These are phyloP conservation scores for Turnera subulata DNA, from an alignment of 345 rosid species.

Conservation along the genomic window DNA sequence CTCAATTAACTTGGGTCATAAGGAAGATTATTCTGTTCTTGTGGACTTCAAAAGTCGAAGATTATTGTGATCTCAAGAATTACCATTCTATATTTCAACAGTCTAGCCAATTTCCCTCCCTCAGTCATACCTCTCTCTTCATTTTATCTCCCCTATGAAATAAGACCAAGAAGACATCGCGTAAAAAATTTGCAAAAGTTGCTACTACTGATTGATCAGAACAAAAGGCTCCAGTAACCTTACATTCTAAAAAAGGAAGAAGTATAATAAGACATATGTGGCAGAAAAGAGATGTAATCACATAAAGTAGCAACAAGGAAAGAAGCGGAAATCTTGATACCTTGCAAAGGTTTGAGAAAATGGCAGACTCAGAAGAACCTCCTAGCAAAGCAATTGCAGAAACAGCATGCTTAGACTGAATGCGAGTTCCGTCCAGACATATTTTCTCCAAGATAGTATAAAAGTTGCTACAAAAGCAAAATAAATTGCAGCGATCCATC, in stretches of 20 bases:
- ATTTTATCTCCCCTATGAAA: too few species aligned
- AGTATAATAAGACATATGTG: not conserved
- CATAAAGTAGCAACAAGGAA: constrained; percentile 2
- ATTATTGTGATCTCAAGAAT: too few species aligned
- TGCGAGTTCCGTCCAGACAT: constrained; percentile 77
- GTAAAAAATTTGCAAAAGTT: too few species aligned
- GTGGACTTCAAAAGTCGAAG: too few species aligned
- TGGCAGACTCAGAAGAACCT: constrained; percentile 37
- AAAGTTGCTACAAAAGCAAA: constrained; percentile 50
- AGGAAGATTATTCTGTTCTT: too few species aligned
- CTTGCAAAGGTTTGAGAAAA: constrained; percentile 59
- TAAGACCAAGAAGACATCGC: too few species aligned
- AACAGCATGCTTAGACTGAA: constrained; percentile 78
- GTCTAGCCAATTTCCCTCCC: too few species aligned
- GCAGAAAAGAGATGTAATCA: not conserved
- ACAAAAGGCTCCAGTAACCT: not conserved
- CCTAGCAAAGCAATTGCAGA: constrained; percentile 68
- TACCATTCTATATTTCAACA: too few species aligned
- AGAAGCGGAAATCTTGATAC: constrained; percentile 30
- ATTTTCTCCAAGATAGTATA: constrained; percentile 53
- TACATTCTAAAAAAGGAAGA: constrained; percentile 1
- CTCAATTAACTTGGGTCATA: too few species aligned
- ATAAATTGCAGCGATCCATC: not conserved
- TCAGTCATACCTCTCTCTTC: too few species aligned
- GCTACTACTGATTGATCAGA: too few species aligned